A percentile compares a stretch with the other conserved stretches of the same genome.
These are phyloP conservation scores for Kwoniella europaea DNA, from an alignment of 768 basidiomycete genomes.

Conservation along the genomic window DNA sequence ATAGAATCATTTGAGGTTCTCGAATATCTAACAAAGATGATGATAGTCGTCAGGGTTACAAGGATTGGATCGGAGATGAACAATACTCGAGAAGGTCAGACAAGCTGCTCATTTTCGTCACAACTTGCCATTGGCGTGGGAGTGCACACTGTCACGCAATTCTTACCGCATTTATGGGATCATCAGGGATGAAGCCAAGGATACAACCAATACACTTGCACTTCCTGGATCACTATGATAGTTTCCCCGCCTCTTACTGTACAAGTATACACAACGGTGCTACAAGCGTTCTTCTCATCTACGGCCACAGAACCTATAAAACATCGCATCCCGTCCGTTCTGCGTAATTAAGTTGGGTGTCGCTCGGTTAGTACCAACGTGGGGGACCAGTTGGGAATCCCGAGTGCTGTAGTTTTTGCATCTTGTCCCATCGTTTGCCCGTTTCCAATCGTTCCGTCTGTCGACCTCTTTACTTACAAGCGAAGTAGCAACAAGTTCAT, in stretches of 20 bases:
- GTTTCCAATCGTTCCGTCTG: background rate
- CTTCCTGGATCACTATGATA: too few species aligned
- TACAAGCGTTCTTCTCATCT: background rate
- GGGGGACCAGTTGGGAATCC: constrained; percentile 18
- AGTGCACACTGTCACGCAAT: background rate
- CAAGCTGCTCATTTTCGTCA: background rate
- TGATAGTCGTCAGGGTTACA: background rate
- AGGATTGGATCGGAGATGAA: too few species aligned
- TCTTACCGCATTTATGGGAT: too few species aligned
- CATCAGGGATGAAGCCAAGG: too few species aligned
- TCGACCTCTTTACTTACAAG: background rate
- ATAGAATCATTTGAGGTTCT: background rate
- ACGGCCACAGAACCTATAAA: constrained; percentile 10
- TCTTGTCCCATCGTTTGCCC: background rate
- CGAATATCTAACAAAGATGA: background rate
- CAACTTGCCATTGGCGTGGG: background rate
- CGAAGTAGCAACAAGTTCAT: too few species aligned
- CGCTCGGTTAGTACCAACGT: constrained; percentile 13
- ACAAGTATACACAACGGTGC: too few species aligned
- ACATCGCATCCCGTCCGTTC: constrained; percentile 5
- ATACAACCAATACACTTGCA: too few species aligned
- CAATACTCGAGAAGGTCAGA: background rate
- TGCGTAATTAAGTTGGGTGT: constrained; percentile 4
- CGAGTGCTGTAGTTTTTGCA: constrained; percentile 10
- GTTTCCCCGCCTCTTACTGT: too few species aligned